These are phyloP conservation scores for Erythrophleum fordii DNA, from an alignment of 306 rosid species.

Conservation along the genomic window DNA sequence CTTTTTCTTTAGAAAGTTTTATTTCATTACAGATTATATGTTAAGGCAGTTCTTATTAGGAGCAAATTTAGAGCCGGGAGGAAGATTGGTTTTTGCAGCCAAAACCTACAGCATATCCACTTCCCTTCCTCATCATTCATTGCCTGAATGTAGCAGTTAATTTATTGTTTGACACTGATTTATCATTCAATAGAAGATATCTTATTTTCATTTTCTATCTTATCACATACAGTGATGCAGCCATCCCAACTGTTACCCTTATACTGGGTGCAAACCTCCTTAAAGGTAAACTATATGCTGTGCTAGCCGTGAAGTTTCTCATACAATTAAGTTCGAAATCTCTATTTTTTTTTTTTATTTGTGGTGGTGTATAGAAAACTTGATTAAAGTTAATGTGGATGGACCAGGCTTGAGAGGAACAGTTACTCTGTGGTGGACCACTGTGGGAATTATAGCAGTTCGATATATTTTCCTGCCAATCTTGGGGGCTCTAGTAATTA, in stretches of 20 bases:
- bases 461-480: slow-evolving; percentile 69
- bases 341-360: background rate
- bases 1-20: background rate
- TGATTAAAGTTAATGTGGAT: background rate
- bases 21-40: background rate
- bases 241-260: slow-evolving; percentile 77
- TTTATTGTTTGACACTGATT: background rate
- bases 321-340: background rate
- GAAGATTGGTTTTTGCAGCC: background rate
- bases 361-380: background rate
- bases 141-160: background rate
- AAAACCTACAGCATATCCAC: background rate
- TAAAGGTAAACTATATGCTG: slow-evolving; percentile 48
- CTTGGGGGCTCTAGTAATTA: slow-evolving; percentile 57
- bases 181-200: background rate
- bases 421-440: slow-evolving; percentile 46
- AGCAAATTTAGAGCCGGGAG: background rate
- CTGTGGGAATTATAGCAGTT: slow-evolving; percentile 61
- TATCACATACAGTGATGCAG: slow-evolving; percentile 61
- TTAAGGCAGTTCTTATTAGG: background rate
- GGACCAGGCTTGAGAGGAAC: slow-evolving; percentile 69
- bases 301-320: background rate
- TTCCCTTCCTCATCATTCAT: background rate
- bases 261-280: slow-evolving; percentile 86
- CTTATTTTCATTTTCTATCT: slow-evolving; percentile 22